Base-by-base conservation (phyloP, 2,329 filamentous ascomycete genomes). In the Ophiosphaerella korrae region DNA sequence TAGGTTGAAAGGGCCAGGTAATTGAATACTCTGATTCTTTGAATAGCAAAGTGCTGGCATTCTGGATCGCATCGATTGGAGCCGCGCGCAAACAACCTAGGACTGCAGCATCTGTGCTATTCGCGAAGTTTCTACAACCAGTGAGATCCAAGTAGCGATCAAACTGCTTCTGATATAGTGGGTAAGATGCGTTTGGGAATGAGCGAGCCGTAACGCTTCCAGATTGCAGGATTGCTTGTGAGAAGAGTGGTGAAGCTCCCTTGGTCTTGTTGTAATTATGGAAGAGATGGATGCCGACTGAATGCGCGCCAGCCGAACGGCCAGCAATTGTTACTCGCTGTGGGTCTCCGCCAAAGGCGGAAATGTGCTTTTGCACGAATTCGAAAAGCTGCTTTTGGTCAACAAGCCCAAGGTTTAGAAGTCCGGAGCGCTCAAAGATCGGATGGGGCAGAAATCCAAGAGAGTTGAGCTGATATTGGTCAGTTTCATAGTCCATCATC, bases 1-100 rank as follows among this genome's bases (percentile, higher is more conserved):
- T 71, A 1, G 77, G 77, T 33, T 80, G 77, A 52, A 78, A 80
- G 0, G 77, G 77, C 77, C 77, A 79, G 0, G 75, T 76, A 16
- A 75, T 62, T n/a, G 61, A 55, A 2, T 70, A 70, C 5, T 73
- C 59, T 0, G 72, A 74, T 0, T 75, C 69, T 2, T 67, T 49
- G 43, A 53, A 58, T 58, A 78, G 3, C 68, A 43, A 32, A 60
- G 68, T 12, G 61, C 68, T 64, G 63, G 75, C 50, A 64, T 71
- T 31, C 42, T 66, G 64, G 14, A 80, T 76, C 1, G 66, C 60
- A 1, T 53, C 46, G 1, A 77, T 64, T 13, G 75, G 67, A 0
- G 71, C 75, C 1, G 63, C 55, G 3, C 74, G 73, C 2, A 80
- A 58, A 44, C 77, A 80, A 3, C 44, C 42, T 0, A 79, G 62